Evolutionary conservation across 2,329 filamentous ascomycete species (phyloP), one percentile per base, ranked within the genome.

Genomic region (Fusarium sp.): DNA sequence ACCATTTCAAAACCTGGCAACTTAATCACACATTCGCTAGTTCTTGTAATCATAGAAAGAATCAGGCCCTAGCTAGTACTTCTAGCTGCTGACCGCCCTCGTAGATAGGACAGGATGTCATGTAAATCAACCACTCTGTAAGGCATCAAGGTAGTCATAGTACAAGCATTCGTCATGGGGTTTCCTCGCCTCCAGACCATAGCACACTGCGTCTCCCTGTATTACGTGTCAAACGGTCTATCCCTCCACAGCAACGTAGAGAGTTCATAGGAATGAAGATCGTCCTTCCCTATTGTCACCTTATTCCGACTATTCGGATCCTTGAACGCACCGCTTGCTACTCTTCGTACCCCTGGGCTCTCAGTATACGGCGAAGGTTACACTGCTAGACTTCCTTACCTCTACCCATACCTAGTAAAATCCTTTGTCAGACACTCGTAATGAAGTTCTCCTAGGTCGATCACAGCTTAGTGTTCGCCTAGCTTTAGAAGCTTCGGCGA

Each of bases 401-500:
- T 43, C 26, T 20, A 46, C 22, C 60, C 60, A 48, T 53, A 20
- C 22, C 42, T 39, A 33, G 28, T 28, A 17, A 31, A 38, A 15
- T 20, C 40, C 11, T 38, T 46, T 7, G 17, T 39, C 18, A 34
- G 28, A 22, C 7, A n/a, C 34, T 45, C 13, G 18, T 54, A 42
- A 31, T 18, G 42, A 46, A 53, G 24, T 9, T 60, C 14, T 22
- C 22, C 10, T 24, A 46, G 8, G 61, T 15, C 60, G 61, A 52
- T 60, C 54, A 17, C 17, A 34, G 46, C 17, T 65, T 53, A 60
- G 53, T 48, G 22, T 26, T 20, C 7, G 6, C 20, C 46, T 65
- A 44, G 42, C 4, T 8, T 26, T 26, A 1, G 13, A n/a, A 20
- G 36, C 28, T 4, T 65, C 42, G 54, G 53, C 51, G 18, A 31